These are phyloP conservation scores for Pseudopyrenochaeta lycopersici DNA, from an alignment of 2,329 filamentous ascomycete species.

Conservation along the genomic window DNA sequence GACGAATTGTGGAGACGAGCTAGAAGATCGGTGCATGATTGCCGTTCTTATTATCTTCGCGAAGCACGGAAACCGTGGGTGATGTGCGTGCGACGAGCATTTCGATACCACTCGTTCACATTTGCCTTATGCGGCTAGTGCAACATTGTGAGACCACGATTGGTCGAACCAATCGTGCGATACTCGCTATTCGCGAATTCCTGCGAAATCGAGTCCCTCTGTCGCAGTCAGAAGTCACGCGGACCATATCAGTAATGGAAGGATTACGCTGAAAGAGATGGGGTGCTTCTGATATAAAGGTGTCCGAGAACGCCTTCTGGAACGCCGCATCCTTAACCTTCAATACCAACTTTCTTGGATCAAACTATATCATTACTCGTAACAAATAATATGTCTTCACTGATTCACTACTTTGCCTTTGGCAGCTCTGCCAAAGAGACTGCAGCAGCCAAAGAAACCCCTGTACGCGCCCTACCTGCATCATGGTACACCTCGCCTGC, in stretches of 20 bases:
- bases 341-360: neutral
- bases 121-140: slow-evolving; percentile 2
- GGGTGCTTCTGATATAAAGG: slow-evolving; percentile 1
- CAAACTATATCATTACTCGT: neutral
- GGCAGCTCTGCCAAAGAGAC: slow-evolving; percentile 9
- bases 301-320: neutral
- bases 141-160: neutral
- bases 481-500: slow-evolving; percentile 56
- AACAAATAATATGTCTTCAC: slow-evolving; percentile 1
- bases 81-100: neutral
- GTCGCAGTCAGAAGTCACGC: neutral
- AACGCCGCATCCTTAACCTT: neutral
- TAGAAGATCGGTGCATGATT: neutral
- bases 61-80: neutral
- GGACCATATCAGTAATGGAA: neutral
- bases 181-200: slow-evolving; percentile 4
- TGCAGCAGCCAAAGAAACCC: slow-evolving; percentile 7
- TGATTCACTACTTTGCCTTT: slow-evolving; percentile 29
- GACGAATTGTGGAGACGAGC: neutral
- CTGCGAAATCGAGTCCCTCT: neutral
- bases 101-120: slow-evolving; percentile 1
- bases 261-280: neutral
- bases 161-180: neutral
- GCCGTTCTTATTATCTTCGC: neutral
- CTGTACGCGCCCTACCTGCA: slow-evolving; percentile 50